Evolutionary conservation across 225 moss, liverwort and hornwort species (phyloP), one percentile per base, ranked within the genome.

Genomic region (Takakia lepidozioides): DNA sequence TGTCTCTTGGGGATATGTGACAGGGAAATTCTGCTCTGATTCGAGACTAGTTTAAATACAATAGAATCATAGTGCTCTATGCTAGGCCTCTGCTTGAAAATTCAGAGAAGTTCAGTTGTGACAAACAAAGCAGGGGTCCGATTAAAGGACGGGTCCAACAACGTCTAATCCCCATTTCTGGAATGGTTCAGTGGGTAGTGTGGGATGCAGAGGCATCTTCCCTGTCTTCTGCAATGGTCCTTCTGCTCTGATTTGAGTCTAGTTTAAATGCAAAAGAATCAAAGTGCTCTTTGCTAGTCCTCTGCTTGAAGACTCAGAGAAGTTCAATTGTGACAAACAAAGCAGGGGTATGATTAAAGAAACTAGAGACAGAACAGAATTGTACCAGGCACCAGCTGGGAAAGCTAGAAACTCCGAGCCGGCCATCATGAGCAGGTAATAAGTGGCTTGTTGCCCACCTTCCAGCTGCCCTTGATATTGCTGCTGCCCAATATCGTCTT

Each of bases 391-490:
- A 15, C 87, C 82, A 54, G 90, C 91, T 55, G 91, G 98, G 56
- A 85, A 69, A 25, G 98, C 85, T 51, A 81, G 57, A 55, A 98
- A 91, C 55, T 91, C 87, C 48, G 65, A 43, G 50, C 91, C 98
- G 64, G 82, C 63, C 81, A 85, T 87, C 49, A 78, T 68, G 43
- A 98, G 59, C 27, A 87, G 70, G 48, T 79, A 98, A 53, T 98
- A 98, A 11, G 87, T 91, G 48, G 98, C 98, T 70, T 87, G 87
- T 46, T 98, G 98, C 27, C 98, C 98, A 59, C 98, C 98, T 78
- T 98, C 98, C 58, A 98, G 72, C 65, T 91, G 87, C 34, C 98
- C 98, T 54, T 87, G 87, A 65, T 91, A 98, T 60, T 91, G 90
- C 71, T 98, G 98, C 41, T 70, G 73, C 55, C 87, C 87, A 51